Conservation (phyloP, 2,329 filamentous ascomycete species). For the Fusarium austroafricanum region DNA sequence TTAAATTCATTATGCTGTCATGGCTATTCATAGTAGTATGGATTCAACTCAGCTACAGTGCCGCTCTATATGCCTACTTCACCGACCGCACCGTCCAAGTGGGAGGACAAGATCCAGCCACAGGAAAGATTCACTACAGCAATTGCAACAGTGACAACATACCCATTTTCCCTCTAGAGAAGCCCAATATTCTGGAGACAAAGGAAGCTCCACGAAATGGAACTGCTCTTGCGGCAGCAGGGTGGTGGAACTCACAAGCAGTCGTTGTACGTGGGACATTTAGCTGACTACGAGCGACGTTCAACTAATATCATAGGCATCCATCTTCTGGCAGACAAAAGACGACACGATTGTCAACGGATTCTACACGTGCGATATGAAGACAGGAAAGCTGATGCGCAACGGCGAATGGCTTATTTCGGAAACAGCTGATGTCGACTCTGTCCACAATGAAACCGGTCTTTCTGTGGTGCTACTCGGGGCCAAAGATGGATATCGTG, state of each 20-base stretch:
- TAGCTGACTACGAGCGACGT: fast-evolving
- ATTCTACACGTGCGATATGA: not conserved
- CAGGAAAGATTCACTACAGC: constrained; percentile 5
- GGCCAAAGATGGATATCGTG: not conserved
- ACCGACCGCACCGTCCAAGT: constrained; percentile 3
- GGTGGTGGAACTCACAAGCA: not conserved
- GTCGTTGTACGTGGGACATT: not conserved
- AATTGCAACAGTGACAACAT: constrained; percentile 2
- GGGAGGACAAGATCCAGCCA: not conserved
- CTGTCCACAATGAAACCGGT: not conserved
- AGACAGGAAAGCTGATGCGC: constrained; percentile 4
- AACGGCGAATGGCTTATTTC: not conserved
- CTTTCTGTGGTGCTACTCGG: not conserved
- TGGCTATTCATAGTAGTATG: not conserved
- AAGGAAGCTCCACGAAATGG: constrained; percentile 1
- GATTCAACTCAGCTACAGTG: not conserved
- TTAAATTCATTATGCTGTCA: not conserved
- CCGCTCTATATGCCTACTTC: constrained; percentile 6
- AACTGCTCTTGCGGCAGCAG: not conserved
- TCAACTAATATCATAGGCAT: not conserved
- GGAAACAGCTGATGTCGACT: not conserved
- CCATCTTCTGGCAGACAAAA: constrained; percentile 8
- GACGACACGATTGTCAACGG: constrained; percentile 8
- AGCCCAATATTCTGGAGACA: not conserved
- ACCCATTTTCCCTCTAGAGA: constrained; percentile 4